Base-by-base conservation (phyloP, 306 rosid genomes). In the Cyclanthera cordifolia region DNA sequence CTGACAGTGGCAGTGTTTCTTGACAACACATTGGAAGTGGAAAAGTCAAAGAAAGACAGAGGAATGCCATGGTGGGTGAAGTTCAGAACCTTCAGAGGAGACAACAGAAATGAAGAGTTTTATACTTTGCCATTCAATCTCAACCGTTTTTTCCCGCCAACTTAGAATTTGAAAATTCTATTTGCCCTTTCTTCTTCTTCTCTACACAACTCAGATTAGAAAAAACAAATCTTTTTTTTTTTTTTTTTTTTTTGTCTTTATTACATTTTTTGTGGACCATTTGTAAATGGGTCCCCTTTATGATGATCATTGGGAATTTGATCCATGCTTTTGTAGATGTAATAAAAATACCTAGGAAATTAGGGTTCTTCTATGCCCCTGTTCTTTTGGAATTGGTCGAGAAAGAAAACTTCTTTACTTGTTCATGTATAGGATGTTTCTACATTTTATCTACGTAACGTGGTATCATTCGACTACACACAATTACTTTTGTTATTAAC, bases 31-130 rank as follows among this genome's bases (percentile, higher is more conserved):
- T 45, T 87, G 32, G 96, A 92, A 59, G 97, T 93, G 0, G 91
- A 93, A 34, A 89, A 84, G 17, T 86, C 96, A 0, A 89, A 87
- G 85, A 93, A 86, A 69, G 98, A 93, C 57, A 72, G 96, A 39
- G 99, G 99, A 20, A 93, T 93, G 99, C 96, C 99, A 4, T 93
- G 99, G 96, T 93, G 99, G 99, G 87, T 85, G 28, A 93, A 90
- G 85, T 93, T 93, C 79, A 80, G 96, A 81, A 82, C 94, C 1
- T 93, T 93, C 21, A 78, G 87, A 82, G 99, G 99, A 75, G 99
- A 93, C 66, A 93, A 86, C 55, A 84, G 96, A 79, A 93, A 93
- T 16, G 99, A 93, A 83, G 99, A 90, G 72, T 93, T 93, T 80
- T 93, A 93, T 52, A 90, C 88, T 19, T 72, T 93, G 76, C 99